Evolutionary conservation across 1,284 basidiomycete genomes (phyloP), one percentile per base, ranked within the genome.

Genomic region (Ceratobasidium sp.): DNA sequence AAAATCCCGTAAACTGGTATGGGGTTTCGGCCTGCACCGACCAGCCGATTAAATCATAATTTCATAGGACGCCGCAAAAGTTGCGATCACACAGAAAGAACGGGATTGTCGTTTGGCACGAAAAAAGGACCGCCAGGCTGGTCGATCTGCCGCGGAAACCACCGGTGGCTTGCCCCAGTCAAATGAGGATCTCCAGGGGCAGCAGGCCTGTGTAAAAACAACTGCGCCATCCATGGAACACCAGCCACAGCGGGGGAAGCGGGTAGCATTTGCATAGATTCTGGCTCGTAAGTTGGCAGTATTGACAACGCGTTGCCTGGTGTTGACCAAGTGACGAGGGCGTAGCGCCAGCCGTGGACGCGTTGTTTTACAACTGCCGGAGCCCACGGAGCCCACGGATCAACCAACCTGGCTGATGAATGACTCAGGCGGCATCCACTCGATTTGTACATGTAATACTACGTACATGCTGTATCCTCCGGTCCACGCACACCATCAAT

Each of bases 1-100:
- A 51, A 62, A 53, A 29, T 72, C 69, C 11, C 43, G 58, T 46
- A 72, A 62, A 62, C 39, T 72, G 58, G 69, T 72, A 72, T 29
- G 13, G 5, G 11, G 19, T 58, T 16, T 22, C 39, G n/a, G 16
- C 41, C 34, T 27, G 16, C 39, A 41, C 14, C n/a, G 29, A 48
- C 48, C 22, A 24, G 53, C 41, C 37, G 22, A 46, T 41, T 34
- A 13, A 58, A 14, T 29, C 16, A 53, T 56, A 24, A 14, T 16
- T 16, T 27, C 16, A 22, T n/a, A 72, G 69, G 69, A 72, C 34
- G 29, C 43, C 27, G 34, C 41, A 24, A 72, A 72, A 48, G 27
- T 72, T 39, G 46, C 69, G 43, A 53, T 72, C 43, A 46, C 43
- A 24, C 69, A 62, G 37, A 61, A 48, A 31, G 69, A 72, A 62